Base-by-base conservation (phyloP, 2,329 filamentous ascomycete species). In the Grosmannia penicillata region DNA sequence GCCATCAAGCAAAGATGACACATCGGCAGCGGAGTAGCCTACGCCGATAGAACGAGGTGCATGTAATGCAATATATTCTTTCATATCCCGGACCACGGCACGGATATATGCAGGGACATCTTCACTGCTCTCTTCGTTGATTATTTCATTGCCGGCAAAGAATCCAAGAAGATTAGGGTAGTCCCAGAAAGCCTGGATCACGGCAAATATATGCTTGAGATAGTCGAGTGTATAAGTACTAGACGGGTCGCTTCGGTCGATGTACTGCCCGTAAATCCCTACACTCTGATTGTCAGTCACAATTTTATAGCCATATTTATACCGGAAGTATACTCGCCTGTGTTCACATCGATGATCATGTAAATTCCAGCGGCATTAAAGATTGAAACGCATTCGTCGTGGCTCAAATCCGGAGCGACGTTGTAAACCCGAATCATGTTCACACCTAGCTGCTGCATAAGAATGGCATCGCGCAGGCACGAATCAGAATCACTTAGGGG, bases 381-480 rank as follows among this genome's bases (percentile, higher is more conserved):
- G 3, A 77, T 77, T 39, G 68, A 66, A 82, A 94, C 91, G 61
- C 85, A 93, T 14, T 69, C 78, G 43, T 73, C 68, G 56, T 93
- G 87, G 53, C 89, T 64, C 23, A 61, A 72, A 5, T 60, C 55
- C 1, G 82, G 63, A 49, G 93, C 78, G 42, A 93, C 82, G 52
- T 93, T 84, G 58, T 93, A 93, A 40, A 91, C 80, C 41, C 86
- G 82, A 50, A 93, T 84, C 21, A 80, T 70, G 55, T 93, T 93
- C 53, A 81, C 73, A 43, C 82, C 83, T 39, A 93, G 64, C 21
- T 76, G 72, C 55, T 82, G 70, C 81, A 93, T 91, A 52, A 87
- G 66, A n/a, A 63, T 56, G 33, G 79, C 78, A 61, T 93, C 85
- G 48, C 75, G 72, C 49, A 68, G 57, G 63, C 83, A 93, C 61